These are phyloP conservation scores for Rhododendron williamsianum DNA, from an alignment of 148 eudicot species.

Conservation along the genomic window DNA sequence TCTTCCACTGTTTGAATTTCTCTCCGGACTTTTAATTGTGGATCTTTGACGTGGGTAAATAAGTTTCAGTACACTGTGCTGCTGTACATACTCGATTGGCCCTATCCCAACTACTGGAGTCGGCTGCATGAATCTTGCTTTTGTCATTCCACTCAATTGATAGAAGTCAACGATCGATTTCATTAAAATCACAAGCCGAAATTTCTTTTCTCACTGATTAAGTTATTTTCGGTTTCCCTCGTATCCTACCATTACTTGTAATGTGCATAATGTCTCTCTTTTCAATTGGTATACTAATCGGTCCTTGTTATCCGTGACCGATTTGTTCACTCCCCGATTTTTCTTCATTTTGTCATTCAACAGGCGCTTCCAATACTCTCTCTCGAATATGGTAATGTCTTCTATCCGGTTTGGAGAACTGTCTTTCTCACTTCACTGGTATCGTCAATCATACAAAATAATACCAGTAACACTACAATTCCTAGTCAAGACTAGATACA, in stretches of 20 bases:
- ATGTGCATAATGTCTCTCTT: not conserved
- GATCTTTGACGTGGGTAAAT: not conserved
- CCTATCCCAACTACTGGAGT: not conserved
- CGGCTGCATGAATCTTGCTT: not conserved
- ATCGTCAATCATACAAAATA: not conserved
- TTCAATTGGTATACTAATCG: not conserved
- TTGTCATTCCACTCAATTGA: not conserved
- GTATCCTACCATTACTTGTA: not conserved
- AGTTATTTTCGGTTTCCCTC: not conserved
- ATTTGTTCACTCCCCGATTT: not conserved
- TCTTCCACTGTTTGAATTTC: not conserved
- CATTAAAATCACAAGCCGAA: not conserved
- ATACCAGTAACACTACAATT: not conserved
- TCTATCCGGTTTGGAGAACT: not conserved
- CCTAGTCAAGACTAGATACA: not conserved
- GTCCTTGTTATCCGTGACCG: not conserved
- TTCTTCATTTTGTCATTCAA: not conserved
- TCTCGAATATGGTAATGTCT: not conserved
- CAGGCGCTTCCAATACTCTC: not conserved
- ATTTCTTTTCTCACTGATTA: not conserved
- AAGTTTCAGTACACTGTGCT: no score
- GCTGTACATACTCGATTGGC: not conserved
- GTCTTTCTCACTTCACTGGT: not conserved
- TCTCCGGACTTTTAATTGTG: not conserved
- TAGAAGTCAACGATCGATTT: not conserved